Evolutionary conservation across 2,329 filamentous ascomycete genomes (phyloP).

Genomic region (Dactylellina sp.): DNA sequence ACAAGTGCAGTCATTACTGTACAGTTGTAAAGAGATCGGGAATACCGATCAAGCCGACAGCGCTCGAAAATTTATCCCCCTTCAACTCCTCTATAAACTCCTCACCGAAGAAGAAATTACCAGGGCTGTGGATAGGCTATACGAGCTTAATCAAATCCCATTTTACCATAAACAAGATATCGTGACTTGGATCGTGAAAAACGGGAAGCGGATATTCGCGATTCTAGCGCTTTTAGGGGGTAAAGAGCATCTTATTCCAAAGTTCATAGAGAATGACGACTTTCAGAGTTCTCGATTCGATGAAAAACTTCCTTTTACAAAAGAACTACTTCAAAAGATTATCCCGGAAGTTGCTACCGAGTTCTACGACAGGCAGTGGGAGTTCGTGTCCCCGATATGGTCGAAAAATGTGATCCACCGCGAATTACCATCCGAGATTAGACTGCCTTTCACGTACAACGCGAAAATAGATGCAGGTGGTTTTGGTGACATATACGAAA

Average conservation of each 20-base stretch:
- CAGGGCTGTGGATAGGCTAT: background rate
- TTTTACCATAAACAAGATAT: slow-evolving; percentile 24
- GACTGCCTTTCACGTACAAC: slow-evolving; percentile 22
- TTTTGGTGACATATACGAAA: slow-evolving; percentile 39
- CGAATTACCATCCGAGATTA: slow-evolving; percentile 18
- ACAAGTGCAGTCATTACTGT: slow-evolving; percentile 13
- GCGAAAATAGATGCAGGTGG: slow-evolving; percentile 21
- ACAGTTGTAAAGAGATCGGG: slow-evolving; percentile 5
- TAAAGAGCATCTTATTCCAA: slow-evolving; percentile 20
- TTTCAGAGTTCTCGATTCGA: slow-evolving; percentile 22
- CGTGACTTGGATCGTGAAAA: slow-evolving; percentile 17
- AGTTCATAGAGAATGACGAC: slow-evolving; percentile 20
- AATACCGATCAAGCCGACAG: background rate
- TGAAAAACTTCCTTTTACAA: slow-evolving; percentile 26
- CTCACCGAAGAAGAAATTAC: slow-evolving; percentile 20
- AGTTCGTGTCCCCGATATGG: slow-evolving; percentile 32
- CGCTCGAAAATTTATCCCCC: slow-evolving; percentile 24
- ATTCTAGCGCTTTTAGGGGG: slow-evolving; percentile 14
- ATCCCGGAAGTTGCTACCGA: slow-evolving; percentile 1
- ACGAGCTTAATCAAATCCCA: slow-evolving; percentile 1
- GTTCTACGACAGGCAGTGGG: slow-evolving; percentile 39
- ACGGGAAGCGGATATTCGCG: slow-evolving; percentile 26
- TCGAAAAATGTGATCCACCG: slow-evolving; percentile 37
- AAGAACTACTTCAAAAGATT: background rate
- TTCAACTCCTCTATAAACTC: slow-evolving; percentile 19